Evolutionary conservation across 176 grass and related monocot genomes (phyloP).

Genomic region (Rhynchospora pubera): DNA sequence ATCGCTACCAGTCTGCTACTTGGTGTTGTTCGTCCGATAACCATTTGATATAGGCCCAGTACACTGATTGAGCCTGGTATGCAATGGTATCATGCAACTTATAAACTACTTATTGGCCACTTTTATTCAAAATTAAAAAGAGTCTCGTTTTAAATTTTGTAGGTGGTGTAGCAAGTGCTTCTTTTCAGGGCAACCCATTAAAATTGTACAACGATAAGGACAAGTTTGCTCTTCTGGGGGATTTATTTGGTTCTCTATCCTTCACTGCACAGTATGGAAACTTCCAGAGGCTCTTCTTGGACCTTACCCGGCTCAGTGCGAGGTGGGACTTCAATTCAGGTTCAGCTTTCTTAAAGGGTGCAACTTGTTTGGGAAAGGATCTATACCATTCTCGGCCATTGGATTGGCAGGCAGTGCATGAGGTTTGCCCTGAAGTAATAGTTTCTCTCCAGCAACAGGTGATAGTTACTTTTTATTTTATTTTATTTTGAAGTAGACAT

Average conservation of each 20-base stretch:
- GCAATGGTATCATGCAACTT: neutral
- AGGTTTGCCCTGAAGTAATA: constrained; percentile 67
- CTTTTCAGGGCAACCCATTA: constrained; percentile 43
- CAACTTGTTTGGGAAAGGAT: constrained; percentile 53
- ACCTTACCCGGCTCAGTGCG: constrained; percentile 60
- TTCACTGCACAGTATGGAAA: constrained; percentile 78
- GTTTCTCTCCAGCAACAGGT: constrained; percentile 94
- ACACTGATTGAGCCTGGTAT: neutral
- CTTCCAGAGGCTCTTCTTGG: constrained; percentile 83
- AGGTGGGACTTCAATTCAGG: constrained; percentile 66
- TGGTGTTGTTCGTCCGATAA: too few species aligned
- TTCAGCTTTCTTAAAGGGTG: constrained; percentile 59
- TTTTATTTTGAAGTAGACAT: neutral
- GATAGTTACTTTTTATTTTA: neutral
- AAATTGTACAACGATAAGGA: constrained; percentile 39
- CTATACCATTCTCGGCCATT: constrained; percentile 55
- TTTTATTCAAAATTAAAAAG: neutral
- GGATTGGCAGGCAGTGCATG: constrained; percentile 44
- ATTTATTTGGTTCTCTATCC: constrained; percentile 76
- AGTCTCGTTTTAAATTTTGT: constrained; percentile 9
- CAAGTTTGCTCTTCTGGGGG: constrained; percentile 47
- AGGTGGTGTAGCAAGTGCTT: constrained; percentile 82
- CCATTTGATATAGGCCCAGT: neutral
- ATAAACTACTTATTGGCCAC: neutral
- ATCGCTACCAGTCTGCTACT: neutral